These are phyloP conservation scores for Picea mariana DNA, from an alignment of 83 land plant species.

Conservation along the genomic window DNA sequence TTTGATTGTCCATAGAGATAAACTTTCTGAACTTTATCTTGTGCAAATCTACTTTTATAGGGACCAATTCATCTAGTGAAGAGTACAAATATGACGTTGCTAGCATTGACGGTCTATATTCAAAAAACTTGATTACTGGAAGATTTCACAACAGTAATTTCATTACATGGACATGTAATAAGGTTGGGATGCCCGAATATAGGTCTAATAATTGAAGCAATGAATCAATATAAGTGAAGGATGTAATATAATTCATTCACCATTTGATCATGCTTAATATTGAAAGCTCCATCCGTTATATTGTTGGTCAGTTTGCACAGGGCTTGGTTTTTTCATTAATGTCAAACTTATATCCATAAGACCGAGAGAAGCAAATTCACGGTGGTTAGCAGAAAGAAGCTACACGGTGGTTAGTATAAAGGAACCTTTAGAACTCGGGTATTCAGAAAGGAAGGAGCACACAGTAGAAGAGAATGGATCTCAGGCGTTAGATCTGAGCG, in stretches of 20 bases:
- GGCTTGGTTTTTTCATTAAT: too few species aligned
- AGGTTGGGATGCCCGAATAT: background rate
- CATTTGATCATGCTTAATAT: conserved; percentile 44
- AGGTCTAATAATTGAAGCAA: conserved; percentile 17
- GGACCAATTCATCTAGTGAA: background rate
- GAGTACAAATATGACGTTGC: background rate
- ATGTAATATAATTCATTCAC: conserved; percentile 38
- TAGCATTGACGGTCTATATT: background rate
- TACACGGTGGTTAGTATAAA: too few species aligned
- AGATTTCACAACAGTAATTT: background rate
- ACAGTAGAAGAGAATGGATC: too few species aligned
- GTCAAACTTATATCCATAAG: too few species aligned
- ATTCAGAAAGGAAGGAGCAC: too few species aligned
- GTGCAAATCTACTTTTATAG: background rate
- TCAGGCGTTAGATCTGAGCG: too few species aligned
- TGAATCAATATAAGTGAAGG: conserved; percentile 42
- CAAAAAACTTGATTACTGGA: background rate
- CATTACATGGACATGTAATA: conserved; percentile 17
- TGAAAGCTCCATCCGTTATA: conserved; percentile 49
- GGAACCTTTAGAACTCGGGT: too few species aligned
- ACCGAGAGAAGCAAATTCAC: too few species aligned
- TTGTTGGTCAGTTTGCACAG: too few species aligned
- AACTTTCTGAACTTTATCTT: background rate
- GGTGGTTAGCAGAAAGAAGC: too few species aligned
- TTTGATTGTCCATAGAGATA: background rate